Evolutionary conservation across 148 eudicot genomes (phyloP).

Genomic region (Simmondsia chinensis): DNA sequence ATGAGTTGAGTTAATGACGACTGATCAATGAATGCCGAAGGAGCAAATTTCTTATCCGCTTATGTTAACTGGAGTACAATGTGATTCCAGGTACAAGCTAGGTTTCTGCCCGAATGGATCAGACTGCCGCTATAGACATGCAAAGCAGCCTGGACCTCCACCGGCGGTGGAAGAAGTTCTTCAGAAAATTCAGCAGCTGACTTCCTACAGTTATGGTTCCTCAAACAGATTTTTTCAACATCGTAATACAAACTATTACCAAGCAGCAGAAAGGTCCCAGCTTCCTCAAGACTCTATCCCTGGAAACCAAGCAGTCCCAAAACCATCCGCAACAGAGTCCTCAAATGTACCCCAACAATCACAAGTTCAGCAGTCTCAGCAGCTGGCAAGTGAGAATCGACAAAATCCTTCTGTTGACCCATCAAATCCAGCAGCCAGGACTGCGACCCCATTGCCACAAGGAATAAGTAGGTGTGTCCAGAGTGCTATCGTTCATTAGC

Average conservation of each 20-base stretch:
- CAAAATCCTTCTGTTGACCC: constrained; percentile 47
- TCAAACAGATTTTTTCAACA: constrained; percentile 62
- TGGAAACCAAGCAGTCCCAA: constrained; percentile 39
- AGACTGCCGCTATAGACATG: constrained; percentile 95
- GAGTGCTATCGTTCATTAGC: constrained; percentile 54
- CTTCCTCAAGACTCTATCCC: constrained; percentile 37
- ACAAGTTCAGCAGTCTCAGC: constrained; percentile 38
- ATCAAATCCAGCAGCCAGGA: constrained; percentile 50
- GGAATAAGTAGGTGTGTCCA: constrained; percentile 98
- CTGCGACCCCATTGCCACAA: constrained; percentile 81
- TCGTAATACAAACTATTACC: constrained; percentile 53
- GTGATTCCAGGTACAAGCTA: constrained; percentile 72
- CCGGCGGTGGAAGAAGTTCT: constrained; percentile 93
- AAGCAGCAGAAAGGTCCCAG: constrained; percentile 59
- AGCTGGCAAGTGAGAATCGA: constrained; percentile 38
- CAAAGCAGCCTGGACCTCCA: constrained; percentile 91
- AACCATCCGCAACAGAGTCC: constrained; percentile 38
- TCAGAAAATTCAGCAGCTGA: constrained; percentile 83
- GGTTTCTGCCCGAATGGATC: constrained; percentile 99
- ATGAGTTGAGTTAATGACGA: no score
- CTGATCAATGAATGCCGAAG: no score
- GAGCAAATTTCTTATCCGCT: no score
- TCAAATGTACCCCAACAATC: constrained; percentile 32
- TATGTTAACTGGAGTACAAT: background rate
- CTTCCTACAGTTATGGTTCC: constrained; percentile 54